A percentile compares a stretch with the other conserved stretches of the same genome.
These are phyloP conservation scores for Lotus japonicus DNA, from an alignment of 306 rosid genomes.

Conservation along the genomic window DNA sequence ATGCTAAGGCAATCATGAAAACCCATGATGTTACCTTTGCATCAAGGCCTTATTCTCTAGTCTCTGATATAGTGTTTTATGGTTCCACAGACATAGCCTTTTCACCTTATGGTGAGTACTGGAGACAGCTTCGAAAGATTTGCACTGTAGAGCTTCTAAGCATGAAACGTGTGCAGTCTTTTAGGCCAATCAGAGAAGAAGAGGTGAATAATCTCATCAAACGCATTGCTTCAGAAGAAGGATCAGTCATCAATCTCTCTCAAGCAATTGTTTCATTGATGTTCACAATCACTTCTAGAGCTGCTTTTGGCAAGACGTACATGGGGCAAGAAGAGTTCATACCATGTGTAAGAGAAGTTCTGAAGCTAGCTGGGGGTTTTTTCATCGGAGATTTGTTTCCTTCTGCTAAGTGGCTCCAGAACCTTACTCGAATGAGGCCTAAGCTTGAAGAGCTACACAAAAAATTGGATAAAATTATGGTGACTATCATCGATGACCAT, in stretches of 20 bases:
- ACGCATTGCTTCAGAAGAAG: background rate
- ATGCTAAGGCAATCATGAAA: slow-evolving; percentile 35
- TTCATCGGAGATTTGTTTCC: slow-evolving; percentile 35
- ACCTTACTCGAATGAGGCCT: slow-evolving; percentile 1
- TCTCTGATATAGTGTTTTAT: background rate
- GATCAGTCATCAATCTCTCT: slow-evolving; percentile 18
- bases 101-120: slow-evolving; percentile 28
- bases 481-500: slow-evolving; percentile 12
- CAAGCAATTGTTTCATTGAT: slow-evolving; percentile 3
- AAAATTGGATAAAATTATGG: background rate
- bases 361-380: slow-evolving; percentile 7
- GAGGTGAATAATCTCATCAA: slow-evolving; percentile 13
- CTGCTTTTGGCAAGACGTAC: slow-evolving; percentile 32
- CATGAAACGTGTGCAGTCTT: background rate
- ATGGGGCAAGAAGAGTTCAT: slow-evolving; percentile 24
- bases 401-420: slow-evolving; percentile 25
- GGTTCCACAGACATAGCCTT: background rate
- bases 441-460: slow-evolving; percentile 22
- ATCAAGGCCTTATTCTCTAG: slow-evolving; percentile 15
- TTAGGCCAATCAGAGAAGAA: slow-evolving; percentile 21
- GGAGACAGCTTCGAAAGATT: slow-evolving; percentile 25
- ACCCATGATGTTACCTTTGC: slow-evolving; percentile 32
- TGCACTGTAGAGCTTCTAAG: slow-evolving; percentile 26
- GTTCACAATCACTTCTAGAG: slow-evolving; percentile 11
- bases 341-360: background rate